Base-by-base conservation (phyloP, 2,329 filamentous ascomycete species). In the Ophiocordyceps sinensis region DNA sequence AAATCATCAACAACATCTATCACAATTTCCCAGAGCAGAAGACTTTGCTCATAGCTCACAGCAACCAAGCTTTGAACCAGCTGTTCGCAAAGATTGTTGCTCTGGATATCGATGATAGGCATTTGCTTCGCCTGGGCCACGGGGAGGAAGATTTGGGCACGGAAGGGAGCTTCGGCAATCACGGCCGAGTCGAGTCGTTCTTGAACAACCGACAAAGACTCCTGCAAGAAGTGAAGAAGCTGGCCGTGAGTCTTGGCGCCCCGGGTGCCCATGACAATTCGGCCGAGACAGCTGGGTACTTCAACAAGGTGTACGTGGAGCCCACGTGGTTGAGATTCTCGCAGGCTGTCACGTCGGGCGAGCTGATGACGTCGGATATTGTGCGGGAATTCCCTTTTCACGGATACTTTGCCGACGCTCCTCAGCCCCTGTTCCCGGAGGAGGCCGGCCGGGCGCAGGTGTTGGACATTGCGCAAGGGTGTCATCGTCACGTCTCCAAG, bases 1-100 rank as follows among this genome's bases (percentile, higher is more conserved):
- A 98, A 60, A 93, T 96, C 57, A 98, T 98, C 64, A 95, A 85
- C 66, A 95, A 96, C 59, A 83, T 98, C 51, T 98, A 98, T 57
- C 89, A 96, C 67, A 94, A 96, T 62, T 98, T 95, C 57, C 88
- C 91, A 8, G 71, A 81, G 47, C 87, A 98, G 60, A 82, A 86
- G 51, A 98, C 91, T 1, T 67, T 98, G 15, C 75, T 98, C 34
- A 78, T 98, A 47, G 91, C 91, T 5, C 91, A 98, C 60, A 96
- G 89, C 62, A 98, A 98, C 56, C 93, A 98, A 60, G 93, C 91
- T 2, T 68, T 98, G 10, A 98, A 98, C 54, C 91, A 98, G 58
- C 71, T 98, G 2, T 98, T 98, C 64, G 85, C 93, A 52, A 98
- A 98, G 65, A 98, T 98, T 46, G 82, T 89, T n/a, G 84, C 83